Evolutionary conservation across 306 rosid genomes (phyloP).

Genomic region (Glycine tomentella): DNA sequence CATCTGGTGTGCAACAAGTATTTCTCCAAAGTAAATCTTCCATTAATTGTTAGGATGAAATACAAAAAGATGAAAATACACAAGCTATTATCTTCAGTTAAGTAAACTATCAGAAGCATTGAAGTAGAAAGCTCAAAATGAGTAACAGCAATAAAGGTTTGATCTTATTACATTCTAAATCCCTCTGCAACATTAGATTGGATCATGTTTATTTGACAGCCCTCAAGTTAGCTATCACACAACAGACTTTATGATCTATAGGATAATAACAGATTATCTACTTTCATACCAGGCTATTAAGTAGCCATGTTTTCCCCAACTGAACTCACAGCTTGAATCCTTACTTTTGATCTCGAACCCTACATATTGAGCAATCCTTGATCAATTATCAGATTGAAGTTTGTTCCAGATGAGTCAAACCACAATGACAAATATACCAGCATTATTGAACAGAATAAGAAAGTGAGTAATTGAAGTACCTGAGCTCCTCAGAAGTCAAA

Average conservation of each 20-base stretch:
- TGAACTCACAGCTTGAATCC: slow-evolving; percentile 41
- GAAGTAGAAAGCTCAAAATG: slow-evolving; percentile 26
- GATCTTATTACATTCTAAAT: slow-evolving; percentile 39
- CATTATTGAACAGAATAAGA: slow-evolving; percentile 32
- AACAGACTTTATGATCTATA: slow-evolving; percentile 15
- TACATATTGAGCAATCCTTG: slow-evolving; percentile 1
- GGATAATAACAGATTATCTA: not conserved
- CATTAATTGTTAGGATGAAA: not conserved
- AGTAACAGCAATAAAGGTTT: slow-evolving; percentile 1
- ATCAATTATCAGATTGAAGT: slow-evolving; percentile 11
- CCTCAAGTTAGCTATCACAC: slow-evolving; percentile 13
- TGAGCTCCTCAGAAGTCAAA: slow-evolving; percentile 36
- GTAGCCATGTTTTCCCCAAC: not conserved
- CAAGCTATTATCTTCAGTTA: not conserved
- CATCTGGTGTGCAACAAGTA: slow-evolving; percentile 24
- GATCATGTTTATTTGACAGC: slow-evolving; percentile 38
- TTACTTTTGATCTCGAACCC: slow-evolving; percentile 19
- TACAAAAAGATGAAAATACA: no score
- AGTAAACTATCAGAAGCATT: slow-evolving; percentile 11
- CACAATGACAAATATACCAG: not conserved
- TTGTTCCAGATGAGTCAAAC: slow-evolving; percentile 26
- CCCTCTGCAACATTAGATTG: slow-evolving; percentile 26
- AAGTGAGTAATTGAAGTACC: slow-evolving; percentile 41
- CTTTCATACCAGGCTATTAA: slow-evolving; percentile 10
- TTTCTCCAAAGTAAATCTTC: slow-evolving; percentile 26